Percentiles rank a stretch among this genome's conserved stretches.
Conservation (phyloP, 495 filamentous ascomycete genomes). For the Elasticomyces elasticus region DNA sequence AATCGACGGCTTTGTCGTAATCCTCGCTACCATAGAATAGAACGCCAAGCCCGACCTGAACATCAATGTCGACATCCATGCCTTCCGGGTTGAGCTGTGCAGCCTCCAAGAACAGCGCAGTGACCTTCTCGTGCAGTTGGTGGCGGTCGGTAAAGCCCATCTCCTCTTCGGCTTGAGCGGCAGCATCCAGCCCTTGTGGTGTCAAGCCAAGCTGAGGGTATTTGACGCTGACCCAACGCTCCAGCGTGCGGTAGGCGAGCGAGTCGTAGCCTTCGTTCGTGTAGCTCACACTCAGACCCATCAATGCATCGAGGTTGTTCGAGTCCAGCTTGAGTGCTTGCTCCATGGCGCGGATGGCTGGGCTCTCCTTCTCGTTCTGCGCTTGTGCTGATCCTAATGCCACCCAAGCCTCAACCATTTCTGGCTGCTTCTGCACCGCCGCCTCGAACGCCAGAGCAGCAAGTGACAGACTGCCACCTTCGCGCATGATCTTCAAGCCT, state of each 20-base stretch:
- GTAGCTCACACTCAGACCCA: conserved; percentile 95
- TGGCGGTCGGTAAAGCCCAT: conserved; percentile 89
- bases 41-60: conserved; percentile 93
- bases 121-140: conserved; percentile 80
- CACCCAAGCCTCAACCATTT: conserved; percentile 87
- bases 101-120: conserved; percentile 78
- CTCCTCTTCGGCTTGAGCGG: conserved; percentile 44
- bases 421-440: conserved; percentile 77
- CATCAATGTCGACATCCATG: conserved; percentile 89
- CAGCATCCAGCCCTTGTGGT: conserved; percentile 2
- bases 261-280: conserved; percentile 98
- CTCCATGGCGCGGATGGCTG: conserved; percentile 95
- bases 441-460: conserved; percentile 96
- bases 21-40: conserved; percentile 97
- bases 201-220: conserved; percentile 65
- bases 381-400: conserved; percentile 84
- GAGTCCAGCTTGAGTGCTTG: conserved; percentile 81
- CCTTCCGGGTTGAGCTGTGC: conserved; percentile 84
- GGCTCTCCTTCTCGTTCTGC: conserved; percentile 95
- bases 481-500: conserved; percentile 79
- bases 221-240: conserved; percentile 89
- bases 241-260: conserved; percentile 89
- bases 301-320: conserved; percentile 75
- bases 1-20: conserved; percentile 97
- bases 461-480: conserved; percentile 85